A percentile compares a stretch with the other conserved stretches of the same genome.
Evolutionary conservation across 306 rosid species (phyloP).

Genomic region (Calophaca sinica): DNA sequence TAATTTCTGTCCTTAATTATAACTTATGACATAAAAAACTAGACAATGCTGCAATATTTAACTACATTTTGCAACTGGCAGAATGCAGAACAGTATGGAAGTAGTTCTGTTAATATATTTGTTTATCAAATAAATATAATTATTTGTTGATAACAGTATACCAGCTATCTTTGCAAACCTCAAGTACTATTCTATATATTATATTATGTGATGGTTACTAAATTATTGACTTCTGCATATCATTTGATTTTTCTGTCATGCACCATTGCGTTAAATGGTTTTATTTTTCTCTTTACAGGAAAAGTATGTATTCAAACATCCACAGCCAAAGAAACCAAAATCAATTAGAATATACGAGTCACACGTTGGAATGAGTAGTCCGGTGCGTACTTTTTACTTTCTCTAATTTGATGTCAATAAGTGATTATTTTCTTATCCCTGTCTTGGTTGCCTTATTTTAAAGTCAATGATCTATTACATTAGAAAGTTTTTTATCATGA

Average conservation of each 20-base stretch:
- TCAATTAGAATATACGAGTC: constrained; percentile 96
- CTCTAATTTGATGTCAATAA: constrained; percentile 38
- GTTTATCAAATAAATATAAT: constrained; percentile 23
- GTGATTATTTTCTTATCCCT: constrained; percentile 32
- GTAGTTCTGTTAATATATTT: constrained; percentile 26
- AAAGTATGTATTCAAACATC: constrained; percentile 77
- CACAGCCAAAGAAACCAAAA: constrained; percentile 88
- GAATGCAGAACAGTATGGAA: constrained; percentile 26
- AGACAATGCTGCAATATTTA: constrained; percentile 34
- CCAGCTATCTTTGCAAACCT: constrained; percentile 28
- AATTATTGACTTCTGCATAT: constrained; percentile 29
- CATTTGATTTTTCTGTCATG: constrained; percentile 31
- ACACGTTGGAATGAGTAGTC: constrained; percentile 98
- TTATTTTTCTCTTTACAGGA: constrained; percentile 64
- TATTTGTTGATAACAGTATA: constrained; percentile 26
- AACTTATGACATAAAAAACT: constrained; percentile 10
- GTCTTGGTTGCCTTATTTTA: neutral
- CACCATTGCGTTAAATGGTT: constrained; percentile 32
- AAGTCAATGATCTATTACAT: constrained; percentile 31
- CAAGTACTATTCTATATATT: constrained; percentile 4
- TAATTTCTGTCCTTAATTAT: constrained; percentile 11
- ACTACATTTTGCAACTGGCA: constrained; percentile 30
- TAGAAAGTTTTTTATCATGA: constrained; percentile 20
- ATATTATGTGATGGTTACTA: constrained; percentile 23
- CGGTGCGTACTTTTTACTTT: constrained; percentile 62